Evolutionary conservation across 257 asterid species (phyloP).

Genomic region (Nicotiana otophora): DNA sequence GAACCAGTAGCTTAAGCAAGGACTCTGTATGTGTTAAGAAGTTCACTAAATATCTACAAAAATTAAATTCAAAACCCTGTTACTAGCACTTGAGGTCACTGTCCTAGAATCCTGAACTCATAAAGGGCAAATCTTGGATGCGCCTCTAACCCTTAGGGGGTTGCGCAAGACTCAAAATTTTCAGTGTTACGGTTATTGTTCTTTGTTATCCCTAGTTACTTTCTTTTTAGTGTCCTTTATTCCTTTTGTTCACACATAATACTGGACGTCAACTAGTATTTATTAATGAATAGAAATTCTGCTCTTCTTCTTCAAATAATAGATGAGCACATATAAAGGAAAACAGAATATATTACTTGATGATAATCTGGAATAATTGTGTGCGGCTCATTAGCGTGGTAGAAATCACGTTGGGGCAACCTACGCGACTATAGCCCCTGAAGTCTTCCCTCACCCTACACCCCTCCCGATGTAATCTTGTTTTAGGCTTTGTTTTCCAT

Average conservation of each 20-base stretch:
- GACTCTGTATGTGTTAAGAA: too few species aligned
- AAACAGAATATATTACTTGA: neutral
- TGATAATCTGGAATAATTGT: neutral
- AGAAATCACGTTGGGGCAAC: neutral
- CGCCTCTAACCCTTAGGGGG: too few species aligned
- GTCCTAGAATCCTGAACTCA: too few species aligned
- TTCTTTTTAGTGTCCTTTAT: neutral
- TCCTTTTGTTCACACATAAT: neutral
- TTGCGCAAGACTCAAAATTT: neutral
- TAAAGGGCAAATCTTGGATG: too few species aligned
- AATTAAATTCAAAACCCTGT: too few species aligned
- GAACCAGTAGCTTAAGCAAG: too few species aligned
- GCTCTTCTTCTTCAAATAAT: neutral
- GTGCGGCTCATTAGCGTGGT: neutral
- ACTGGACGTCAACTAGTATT: neutral
- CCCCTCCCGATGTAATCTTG: neutral
- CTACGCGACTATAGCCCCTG: neutral
- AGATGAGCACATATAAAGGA: neutral
- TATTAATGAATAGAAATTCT: neutral
- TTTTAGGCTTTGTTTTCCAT: too few species aligned
- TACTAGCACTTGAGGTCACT: too few species aligned
- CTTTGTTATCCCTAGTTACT: neutral
- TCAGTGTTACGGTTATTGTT: neutral
- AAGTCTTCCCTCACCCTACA: neutral
- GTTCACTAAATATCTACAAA: too few species aligned